Percentiles rank a stretch among this genome's conserved stretches.
Evolutionary conservation across 1,284 basidiomycete species (phyloP).

Genomic region (Exobasidium cylindrosporum): DNA sequence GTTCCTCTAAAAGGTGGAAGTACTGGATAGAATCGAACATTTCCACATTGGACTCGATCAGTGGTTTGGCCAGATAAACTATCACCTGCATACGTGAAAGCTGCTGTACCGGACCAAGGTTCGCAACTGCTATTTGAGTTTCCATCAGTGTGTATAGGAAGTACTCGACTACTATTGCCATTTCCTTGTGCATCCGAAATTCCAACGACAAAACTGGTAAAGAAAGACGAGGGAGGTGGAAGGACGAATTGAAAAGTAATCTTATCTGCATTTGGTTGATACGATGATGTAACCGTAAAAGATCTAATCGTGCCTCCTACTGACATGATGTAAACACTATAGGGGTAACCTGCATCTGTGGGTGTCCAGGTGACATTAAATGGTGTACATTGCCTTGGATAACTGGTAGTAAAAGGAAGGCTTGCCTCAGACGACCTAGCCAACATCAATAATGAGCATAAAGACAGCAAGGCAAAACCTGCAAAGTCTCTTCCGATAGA

Average conservation of each 20-base stretch:
- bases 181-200: conserved; percentile 30
- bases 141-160: conserved; percentile 21
- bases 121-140: conserved; percentile 20
- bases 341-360: conserved; percentile 21
- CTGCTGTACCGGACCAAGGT: conserved; percentile 24
- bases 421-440: not conserved
- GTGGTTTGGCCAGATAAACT: conserved; percentile 14
- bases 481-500: too few species aligned
- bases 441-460: not conserved
- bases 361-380: conserved; percentile 40
- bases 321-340: conserved; percentile 32
- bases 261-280: conserved; percentile 24
- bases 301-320: conserved; percentile 20
- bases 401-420: not conserved
- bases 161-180: conserved; percentile 29
- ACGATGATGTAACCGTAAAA: conserved; percentile 29
- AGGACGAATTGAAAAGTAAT: conserved; percentile 38
- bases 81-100: conserved; percentile 32
- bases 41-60: conserved; percentile 30
- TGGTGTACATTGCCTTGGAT: conserved; percentile 31
- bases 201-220: conserved; percentile 26
- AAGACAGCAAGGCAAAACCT: not conserved
- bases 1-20: conserved; percentile 25
- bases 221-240: conserved; percentile 23
- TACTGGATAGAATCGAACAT: conserved; percentile 36